A percentile compares a stretch with the other conserved stretches of the same genome.
phyloP scores from a whole-genome alignment of 139 green algal species.

The Chlamydomonas schloesseri region DNA sequence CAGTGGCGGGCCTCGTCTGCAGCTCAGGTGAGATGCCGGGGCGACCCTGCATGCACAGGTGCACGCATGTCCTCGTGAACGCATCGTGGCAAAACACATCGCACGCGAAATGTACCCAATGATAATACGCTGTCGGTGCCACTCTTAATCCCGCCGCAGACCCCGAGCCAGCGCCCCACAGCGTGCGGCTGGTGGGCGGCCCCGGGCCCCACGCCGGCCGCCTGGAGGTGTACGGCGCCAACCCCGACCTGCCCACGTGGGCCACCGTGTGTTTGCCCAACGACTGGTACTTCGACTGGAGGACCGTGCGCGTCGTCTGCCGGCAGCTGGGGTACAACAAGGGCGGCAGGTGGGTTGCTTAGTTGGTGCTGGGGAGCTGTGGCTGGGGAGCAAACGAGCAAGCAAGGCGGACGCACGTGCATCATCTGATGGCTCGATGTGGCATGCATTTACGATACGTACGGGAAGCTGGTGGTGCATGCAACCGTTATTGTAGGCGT shows the following conservation, averaged over 20 bases:
- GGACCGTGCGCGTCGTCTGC: neutral
- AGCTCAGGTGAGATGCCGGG: constrained; percentile 14
- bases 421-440: too few species aligned
- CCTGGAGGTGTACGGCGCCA: constrained; percentile 5
- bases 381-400: too few species aligned
- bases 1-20: neutral
- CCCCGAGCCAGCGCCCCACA: neutral
- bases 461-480: too few species aligned
- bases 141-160: neutral
- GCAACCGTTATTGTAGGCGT: too few species aligned
- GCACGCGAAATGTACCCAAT: too few species aligned
- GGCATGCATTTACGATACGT: too few species aligned
- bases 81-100: too few species aligned
- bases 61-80: too few species aligned
- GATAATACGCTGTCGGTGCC: too few species aligned
- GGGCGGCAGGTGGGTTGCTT: neutral
- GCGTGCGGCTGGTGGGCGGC: neutral
- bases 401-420: neutral
- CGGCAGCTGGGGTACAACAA: constrained; percentile 7
- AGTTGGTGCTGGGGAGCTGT: neutral
- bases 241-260: neutral
- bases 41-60: too few species aligned
- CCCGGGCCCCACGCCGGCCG: constrained; percentile 3
- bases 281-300: neutral
- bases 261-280: neutral